phyloP scores from a whole-genome alignment of 176 grass and related monocot species.

The Tillandsia leiboldiana region DNA sequence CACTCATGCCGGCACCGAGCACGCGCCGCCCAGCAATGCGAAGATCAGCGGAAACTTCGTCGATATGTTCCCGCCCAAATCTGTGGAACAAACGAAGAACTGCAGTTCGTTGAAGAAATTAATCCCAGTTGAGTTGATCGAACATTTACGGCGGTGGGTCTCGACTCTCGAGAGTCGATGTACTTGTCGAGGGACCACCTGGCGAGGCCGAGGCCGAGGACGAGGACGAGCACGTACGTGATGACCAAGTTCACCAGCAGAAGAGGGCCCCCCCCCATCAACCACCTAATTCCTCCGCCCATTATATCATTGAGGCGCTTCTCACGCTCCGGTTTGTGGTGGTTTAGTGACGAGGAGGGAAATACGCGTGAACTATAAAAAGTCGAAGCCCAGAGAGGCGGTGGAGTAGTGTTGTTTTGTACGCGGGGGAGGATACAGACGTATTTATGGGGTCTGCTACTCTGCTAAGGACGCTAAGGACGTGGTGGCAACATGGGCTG shows the following conservation, averaged over 20 bases:
- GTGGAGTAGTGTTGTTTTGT: too few species aligned
- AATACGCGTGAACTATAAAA: too few species aligned
- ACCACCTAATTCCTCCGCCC: neutral
- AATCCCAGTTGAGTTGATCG: neutral
- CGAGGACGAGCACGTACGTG: neutral
- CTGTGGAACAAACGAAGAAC: neutral
- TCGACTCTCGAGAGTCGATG: neutral
- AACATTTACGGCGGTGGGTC: neutral
- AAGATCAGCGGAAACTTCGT: neutral
- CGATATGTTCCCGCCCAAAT: neutral
- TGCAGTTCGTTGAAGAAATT: too few species aligned
- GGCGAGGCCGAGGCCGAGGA: neutral
- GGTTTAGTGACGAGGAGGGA: too few species aligned
- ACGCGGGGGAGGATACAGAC: too few species aligned
- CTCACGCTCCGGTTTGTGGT: too few species aligned
- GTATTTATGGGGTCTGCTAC: too few species aligned
- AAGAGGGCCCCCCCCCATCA: neutral
- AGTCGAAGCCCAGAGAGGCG: too few species aligned
- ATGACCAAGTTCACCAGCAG: neutral
- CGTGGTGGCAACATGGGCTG: too few species aligned
- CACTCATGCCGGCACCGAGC: neutral
- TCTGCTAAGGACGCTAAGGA: too few species aligned
- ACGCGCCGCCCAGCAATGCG: neutral
- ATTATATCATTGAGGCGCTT: neutral
- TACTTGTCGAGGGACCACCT: conserved; percentile 5